These are phyloP conservation scores for Aaosphaeria arxii DNA, from an alignment of 2,329 filamentous ascomycete genomes.

Conservation along the genomic window DNA sequence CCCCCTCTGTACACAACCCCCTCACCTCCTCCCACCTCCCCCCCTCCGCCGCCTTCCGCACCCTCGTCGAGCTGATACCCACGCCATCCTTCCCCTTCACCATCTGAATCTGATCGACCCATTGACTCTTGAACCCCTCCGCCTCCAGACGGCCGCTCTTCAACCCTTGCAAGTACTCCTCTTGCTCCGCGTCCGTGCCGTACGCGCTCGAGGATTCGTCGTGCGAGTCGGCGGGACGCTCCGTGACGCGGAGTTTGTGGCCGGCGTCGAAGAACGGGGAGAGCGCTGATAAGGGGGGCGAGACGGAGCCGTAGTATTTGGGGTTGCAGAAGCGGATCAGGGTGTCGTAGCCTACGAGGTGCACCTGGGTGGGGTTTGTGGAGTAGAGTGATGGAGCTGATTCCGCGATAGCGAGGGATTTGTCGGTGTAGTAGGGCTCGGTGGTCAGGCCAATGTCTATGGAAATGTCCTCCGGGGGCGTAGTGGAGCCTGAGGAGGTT, in stretches of 20 bases:
- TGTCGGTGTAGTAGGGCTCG: constrained; percentile 71
- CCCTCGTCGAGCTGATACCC: constrained; percentile 59
- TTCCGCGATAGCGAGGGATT: constrained; percentile 58
- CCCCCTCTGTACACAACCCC: constrained; percentile 55
- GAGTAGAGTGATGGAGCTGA: constrained; percentile 33
- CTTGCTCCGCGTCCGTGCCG: constrained; percentile 56
- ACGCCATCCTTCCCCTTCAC: constrained; percentile 50
- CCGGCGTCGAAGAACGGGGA: constrained; percentile 59
- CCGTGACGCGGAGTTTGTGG: constrained; percentile 62
- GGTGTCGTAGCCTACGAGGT: constrained; percentile 74
- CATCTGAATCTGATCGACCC: constrained; percentile 61
- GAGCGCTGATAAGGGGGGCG: constrained; percentile 53
- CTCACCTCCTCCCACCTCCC: constrained; percentile 49
- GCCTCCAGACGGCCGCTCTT: constrained; percentile 46
- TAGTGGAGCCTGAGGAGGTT: constrained; percentile 5
- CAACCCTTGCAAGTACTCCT: constrained; percentile 53
- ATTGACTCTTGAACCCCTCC: constrained; percentile 56
- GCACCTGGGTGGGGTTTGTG: constrained; percentile 53
- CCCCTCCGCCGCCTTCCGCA: constrained; percentile 55
- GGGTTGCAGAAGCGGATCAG: constrained; percentile 68
- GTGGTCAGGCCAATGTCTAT: constrained; percentile 69
- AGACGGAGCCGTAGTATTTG: constrained; percentile 62
- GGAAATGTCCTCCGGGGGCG: constrained; percentile 19
- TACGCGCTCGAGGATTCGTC: constrained; percentile 51
- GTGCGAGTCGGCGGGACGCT: constrained; percentile 49